Conservation (phyloP, 2,329 filamentous ascomycete species). For the Chrysosporium keratinophilum region DNA sequence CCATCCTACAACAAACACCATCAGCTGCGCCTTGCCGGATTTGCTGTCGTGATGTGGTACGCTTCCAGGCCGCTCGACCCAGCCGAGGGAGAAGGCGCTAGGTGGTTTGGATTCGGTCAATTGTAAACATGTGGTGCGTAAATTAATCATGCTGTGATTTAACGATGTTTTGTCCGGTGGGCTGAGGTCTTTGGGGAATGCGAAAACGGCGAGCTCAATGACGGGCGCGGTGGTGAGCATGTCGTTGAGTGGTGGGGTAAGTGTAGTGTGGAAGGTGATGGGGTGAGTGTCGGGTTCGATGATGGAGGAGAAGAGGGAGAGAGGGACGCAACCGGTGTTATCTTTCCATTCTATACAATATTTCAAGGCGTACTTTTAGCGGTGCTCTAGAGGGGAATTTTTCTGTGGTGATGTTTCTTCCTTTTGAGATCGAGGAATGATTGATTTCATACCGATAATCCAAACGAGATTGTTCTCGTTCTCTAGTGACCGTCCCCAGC, state of each 20-base stretch:
- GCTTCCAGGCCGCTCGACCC: slow-evolving; percentile 28
- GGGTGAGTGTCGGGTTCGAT: slow-evolving; percentile 2
- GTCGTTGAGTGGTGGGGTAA: slow-evolving; percentile 21
- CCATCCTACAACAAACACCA: slow-evolving; percentile 43
- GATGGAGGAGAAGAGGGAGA: neutral
- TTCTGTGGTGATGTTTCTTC: neutral
- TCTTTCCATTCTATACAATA: slow-evolving; percentile 14
- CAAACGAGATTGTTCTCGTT: slow-evolving; percentile 30
- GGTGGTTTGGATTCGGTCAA: slow-evolving; percentile 20
- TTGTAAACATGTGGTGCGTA: slow-evolving; percentile 28
- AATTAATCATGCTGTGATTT: slow-evolving; percentile 28
- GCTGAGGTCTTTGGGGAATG: slow-evolving; percentile 32
- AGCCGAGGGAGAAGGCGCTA: slow-evolving; percentile 28
- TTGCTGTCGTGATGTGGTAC: slow-evolving; percentile 29
- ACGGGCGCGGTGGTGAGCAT: slow-evolving; percentile 32
- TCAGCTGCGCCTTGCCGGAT: slow-evolving; percentile 35
- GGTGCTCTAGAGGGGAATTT: neutral
- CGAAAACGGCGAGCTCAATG: slow-evolving; percentile 41
- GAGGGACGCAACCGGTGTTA: slow-evolving; percentile 5
- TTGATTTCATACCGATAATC: slow-evolving; percentile 26
- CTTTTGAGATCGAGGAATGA: neutral
- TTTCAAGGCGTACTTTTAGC: neutral
- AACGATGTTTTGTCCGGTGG: slow-evolving; percentile 23
- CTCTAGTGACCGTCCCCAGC: slow-evolving; percentile 31
- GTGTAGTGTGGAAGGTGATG: slow-evolving; percentile 21